Conservation (phyloP, 495 filamentous ascomycete species). For the Elasticomyces elasticus region DNA sequence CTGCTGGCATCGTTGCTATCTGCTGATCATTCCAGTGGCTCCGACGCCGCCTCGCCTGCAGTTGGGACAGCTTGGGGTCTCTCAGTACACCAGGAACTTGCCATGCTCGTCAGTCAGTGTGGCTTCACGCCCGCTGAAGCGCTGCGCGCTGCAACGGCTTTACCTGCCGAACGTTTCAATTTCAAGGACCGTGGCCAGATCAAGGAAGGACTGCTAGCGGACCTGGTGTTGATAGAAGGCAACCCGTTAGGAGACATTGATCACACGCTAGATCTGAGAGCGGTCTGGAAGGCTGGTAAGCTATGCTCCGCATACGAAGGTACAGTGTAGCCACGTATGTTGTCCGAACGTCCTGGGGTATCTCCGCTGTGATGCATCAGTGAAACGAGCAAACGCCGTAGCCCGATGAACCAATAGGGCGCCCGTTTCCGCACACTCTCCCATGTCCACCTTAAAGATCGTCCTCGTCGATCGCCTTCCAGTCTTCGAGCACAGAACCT, state of each 20-base stretch:
- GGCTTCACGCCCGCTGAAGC: slow-evolving; percentile 31
- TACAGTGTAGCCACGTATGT: neutral
- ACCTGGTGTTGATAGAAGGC: slow-evolving; percentile 30
- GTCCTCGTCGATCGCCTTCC: neutral
- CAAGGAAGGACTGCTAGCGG: slow-evolving; percentile 26
- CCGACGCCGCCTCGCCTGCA: slow-evolving; percentile 28
- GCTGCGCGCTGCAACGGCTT: slow-evolving; percentile 25
- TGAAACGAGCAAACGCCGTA: neutral
- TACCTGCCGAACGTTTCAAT: slow-evolving; percentile 27
- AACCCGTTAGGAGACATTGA: slow-evolving; percentile 32
- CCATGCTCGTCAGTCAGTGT: slow-evolving; percentile 27
- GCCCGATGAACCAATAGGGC: neutral
- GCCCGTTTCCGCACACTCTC: too few relatives aligned
- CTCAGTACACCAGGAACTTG: slow-evolving; percentile 29
- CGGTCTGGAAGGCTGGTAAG: slow-evolving; percentile 24
- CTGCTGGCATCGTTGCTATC: neutral
- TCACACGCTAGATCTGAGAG: slow-evolving; percentile 28
- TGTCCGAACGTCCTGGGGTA: neutral
- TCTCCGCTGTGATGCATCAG: neutral
- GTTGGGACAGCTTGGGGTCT: slow-evolving; percentile 31
- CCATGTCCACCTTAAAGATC: too few relatives aligned
- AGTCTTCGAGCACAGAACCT: neutral
- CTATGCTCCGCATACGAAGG: slow-evolving; percentile 15
- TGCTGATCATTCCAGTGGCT: slow-evolving; percentile 19
- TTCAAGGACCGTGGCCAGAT: slow-evolving; percentile 30